Evolutionary conservation across 352 stramenopile species (phyloP).

Genomic region (Thalassiosira exigua): DNA sequence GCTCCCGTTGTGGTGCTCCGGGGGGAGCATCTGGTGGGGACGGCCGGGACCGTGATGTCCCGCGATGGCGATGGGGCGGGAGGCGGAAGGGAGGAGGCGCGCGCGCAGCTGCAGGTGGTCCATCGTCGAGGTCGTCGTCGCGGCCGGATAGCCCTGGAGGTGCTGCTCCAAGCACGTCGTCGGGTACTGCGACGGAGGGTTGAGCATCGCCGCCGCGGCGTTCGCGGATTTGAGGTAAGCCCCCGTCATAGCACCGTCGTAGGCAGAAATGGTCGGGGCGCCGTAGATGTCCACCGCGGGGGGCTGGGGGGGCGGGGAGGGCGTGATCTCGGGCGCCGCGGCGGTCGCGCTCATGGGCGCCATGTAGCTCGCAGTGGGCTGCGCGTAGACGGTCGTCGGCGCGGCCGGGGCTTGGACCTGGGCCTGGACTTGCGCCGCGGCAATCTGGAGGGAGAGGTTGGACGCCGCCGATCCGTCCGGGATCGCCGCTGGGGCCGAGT

Average conservation of each 20-base stretch:
- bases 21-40: no score
- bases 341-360: not conserved
- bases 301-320: conserved; percentile 17
- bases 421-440: no score
- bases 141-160: conserved; percentile 2
- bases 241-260: not conserved
- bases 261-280: not conserved
- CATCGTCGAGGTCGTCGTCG: no score
- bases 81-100: no score
- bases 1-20: not conserved
- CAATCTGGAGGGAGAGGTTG: no score
- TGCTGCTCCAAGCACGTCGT: not conserved
- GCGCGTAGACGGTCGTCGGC: conserved; percentile 12
- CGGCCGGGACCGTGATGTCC: no score
- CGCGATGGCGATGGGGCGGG: no score
- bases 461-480: no score
- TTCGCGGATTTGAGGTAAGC: not conserved
- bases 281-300: conserved; percentile 16
- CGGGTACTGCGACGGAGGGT: not conserved
- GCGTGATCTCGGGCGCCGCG: conserved; percentile 25
- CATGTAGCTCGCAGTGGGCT: not conserved
- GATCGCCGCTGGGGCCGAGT: no score
- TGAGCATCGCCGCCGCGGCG: not conserved
- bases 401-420: no score
- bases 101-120: no score